These are phyloP conservation scores for Talaromyces sp. DNA, from an alignment of 2,329 filamentous ascomycete species.

Conservation along the genomic window DNA sequence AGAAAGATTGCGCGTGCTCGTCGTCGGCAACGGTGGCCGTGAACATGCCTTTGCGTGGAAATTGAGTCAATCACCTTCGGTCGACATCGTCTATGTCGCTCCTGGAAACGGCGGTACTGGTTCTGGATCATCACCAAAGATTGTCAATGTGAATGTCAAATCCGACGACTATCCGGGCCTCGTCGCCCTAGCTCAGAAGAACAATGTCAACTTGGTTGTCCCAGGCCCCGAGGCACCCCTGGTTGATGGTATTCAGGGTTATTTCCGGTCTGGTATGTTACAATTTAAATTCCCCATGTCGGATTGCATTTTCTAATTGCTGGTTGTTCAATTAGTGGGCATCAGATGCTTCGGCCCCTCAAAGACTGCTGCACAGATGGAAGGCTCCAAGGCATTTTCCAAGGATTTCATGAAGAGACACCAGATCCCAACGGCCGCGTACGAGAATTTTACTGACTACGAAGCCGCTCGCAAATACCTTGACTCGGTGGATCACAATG, in stretches of 20 bases:
- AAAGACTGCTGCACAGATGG: conserved; percentile 77
- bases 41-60: conserved; percentile 97
- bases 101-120: conserved; percentile 86
- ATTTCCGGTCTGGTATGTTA: conserved; percentile 59
- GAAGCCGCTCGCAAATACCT: conserved; percentile 69
- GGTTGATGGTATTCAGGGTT: conserved; percentile 80
- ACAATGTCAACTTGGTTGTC: conserved; percentile 74
- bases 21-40: conserved; percentile 88
- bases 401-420: conserved; percentile 97
- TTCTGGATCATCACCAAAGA: conserved; percentile 50
- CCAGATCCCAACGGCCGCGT: conserved; percentile 83
- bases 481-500: conserved; percentile 61
- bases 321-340: conserved; percentile 43
- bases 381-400: conserved; percentile 94
- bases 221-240: conserved; percentile 92
- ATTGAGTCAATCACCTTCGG: conserved; percentile 71
- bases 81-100: conserved; percentile 65
- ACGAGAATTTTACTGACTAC: conserved; percentile 81
- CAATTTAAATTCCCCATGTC: background rate
- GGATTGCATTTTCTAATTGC: background rate
- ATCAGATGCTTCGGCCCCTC: conserved; percentile 84
- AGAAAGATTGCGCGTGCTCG: conserved; percentile 63
- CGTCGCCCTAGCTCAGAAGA: conserved; percentile 66
- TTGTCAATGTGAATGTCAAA: conserved; percentile 67
- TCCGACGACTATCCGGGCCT: conserved; percentile 73